These are phyloP conservation scores for Hyaloscypha bicolor DNA, from an alignment of 495 filamentous ascomycete species.

Conservation along the genomic window DNA sequence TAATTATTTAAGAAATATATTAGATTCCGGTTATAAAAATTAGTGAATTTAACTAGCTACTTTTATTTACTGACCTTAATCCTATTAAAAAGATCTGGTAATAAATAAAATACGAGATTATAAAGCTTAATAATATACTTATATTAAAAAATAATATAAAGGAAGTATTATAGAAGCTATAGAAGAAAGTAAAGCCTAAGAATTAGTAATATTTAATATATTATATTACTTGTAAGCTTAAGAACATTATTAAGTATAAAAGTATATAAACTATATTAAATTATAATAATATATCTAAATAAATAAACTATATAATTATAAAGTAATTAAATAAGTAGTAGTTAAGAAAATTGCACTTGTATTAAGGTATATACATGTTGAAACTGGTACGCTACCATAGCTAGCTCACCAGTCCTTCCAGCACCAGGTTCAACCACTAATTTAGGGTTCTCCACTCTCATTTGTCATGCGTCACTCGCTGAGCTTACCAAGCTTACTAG, in stretches of 20 bases:
- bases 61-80: slow-evolving; percentile 13
- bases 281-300: not conserved
- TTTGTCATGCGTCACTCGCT: too few relatives aligned
- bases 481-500: too few relatives aligned
- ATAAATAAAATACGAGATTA: slow-evolving; percentile 19
- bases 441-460: too few relatives aligned
- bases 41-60: slow-evolving; percentile 11
- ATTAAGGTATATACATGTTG: too few relatives aligned
- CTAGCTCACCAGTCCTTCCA: too few relatives aligned
- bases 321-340: not conserved
- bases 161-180: slow-evolving; percentile 4
- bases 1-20: too few relatives aligned
- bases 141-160: not conserved
- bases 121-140: not conserved
- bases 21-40: too few relatives aligned
- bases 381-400: too few relatives aligned
- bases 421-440: too few relatives aligned
- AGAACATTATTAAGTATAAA: slow-evolving; percentile 12
- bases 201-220: slow-evolving; percentile 5
- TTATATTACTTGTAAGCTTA: slow-evolving; percentile 9
- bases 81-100: slow-evolving; percentile 19
- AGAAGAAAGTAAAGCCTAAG: not conserved
- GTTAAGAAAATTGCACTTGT: too few relatives aligned
- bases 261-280: slow-evolving; percentile 14
- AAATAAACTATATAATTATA: too few relatives aligned